phyloP scores from a whole-genome alignment of 2,329 filamentous ascomycete genomes.

The Cladophialophora bantiana region DNA sequence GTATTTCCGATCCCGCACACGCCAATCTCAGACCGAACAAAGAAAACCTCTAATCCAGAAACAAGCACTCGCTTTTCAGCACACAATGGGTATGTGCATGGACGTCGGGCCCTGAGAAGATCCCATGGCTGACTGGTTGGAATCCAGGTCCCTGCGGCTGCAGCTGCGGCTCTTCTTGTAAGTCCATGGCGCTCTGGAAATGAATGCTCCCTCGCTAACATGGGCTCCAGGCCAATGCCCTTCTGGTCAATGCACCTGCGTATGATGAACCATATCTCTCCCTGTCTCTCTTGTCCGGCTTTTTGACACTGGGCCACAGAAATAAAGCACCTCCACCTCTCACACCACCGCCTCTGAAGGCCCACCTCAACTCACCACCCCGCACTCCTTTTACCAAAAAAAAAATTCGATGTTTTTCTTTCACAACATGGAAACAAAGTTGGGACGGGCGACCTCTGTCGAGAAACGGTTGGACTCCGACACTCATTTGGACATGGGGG shows the following conservation, averaged over 20 bases:
- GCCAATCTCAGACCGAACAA: conserved; percentile 16
- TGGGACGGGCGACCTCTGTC: not conserved
- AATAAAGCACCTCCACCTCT: conserved; percentile 22
- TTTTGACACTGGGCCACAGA: conserved; percentile 16
- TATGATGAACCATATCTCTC: conserved; percentile 15
- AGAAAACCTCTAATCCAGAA: not conserved
- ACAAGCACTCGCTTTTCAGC: conserved; percentile 25
- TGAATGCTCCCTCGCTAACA: conserved; percentile 41
- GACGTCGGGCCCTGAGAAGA: not conserved
- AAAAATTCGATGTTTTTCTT: not conserved
- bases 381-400: conserved; percentile 8
- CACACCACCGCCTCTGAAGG: conserved; percentile 6
- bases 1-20: conserved; percentile 12
- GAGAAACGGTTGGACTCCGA: conserved; percentile 11
- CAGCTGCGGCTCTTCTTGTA: conserved; percentile 40
- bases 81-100: conserved; percentile 33
- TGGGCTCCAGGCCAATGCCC: conserved; percentile 31
- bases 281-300: not conserved
- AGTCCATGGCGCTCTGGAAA: conserved; percentile 59
- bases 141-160: conserved; percentile 37
- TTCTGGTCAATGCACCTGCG: conserved; percentile 39
- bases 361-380: conserved; percentile 3
- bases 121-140: conserved; percentile 24
- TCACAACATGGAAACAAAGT: not conserved
- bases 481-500: conserved; percentile 10